These are phyloP conservation scores for Nelumbo lutea DNA, from an alignment of 164 flowering plant genomes.

Conservation along the genomic window DNA sequence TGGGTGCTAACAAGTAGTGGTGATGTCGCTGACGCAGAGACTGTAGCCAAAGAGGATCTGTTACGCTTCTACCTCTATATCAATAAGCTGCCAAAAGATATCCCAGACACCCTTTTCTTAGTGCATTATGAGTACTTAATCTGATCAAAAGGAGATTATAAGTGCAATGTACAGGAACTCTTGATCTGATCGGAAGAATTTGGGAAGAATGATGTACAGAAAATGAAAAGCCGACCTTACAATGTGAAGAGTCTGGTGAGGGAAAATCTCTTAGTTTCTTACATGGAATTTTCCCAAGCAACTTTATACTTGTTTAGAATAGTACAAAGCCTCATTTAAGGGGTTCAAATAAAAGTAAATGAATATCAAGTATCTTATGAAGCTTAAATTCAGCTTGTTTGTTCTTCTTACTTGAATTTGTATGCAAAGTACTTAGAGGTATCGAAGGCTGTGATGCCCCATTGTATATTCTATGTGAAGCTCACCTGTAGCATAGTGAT, in stretches of 20 bases:
- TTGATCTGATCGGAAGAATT: conserved; percentile 40
- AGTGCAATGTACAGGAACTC: conserved; percentile 43
- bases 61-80: conserved; percentile 72
- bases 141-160: conserved; percentile 26
- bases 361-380: not conserved
- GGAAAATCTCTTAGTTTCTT: conserved; percentile 24
- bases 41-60: conserved; percentile 66
- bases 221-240: conserved; percentile 30
- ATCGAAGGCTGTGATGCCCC: too few species aligned
- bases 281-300: conserved; percentile 12
- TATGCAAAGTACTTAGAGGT: too few species aligned
- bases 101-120: conserved; percentile 58
- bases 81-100: conserved; percentile 56
- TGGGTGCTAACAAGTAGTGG: conserved; percentile 83
- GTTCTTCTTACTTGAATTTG: too few species aligned
- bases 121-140: conserved; percentile 61
- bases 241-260: conserved; percentile 55
- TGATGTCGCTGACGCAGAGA: conserved; percentile 67
- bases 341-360: conserved; percentile 3
- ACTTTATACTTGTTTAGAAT: conserved; percentile 8
- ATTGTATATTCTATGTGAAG: too few species aligned
- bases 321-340: conserved; percentile 11
- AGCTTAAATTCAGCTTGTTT: not conserved
- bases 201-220: conserved; percentile 37
- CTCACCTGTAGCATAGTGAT: too few species aligned